A percentile compares a stretch with the other conserved stretches of the same genome.
Evolutionary conservation across 495 filamentous ascomycete genomes (phyloP).

Genomic region (Penicillium salamii): DNA sequence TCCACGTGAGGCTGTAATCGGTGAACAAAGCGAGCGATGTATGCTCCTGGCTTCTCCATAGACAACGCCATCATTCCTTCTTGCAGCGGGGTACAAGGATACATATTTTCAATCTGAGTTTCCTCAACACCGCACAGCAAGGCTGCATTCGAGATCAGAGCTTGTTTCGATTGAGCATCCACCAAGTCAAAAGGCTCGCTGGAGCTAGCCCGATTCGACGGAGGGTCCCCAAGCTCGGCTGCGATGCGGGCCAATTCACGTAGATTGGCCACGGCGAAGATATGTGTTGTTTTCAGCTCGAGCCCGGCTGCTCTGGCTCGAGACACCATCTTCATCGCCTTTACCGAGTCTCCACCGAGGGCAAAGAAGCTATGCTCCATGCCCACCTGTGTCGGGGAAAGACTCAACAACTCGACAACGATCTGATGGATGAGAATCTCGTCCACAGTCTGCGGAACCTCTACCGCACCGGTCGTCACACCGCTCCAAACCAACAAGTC

Average conservation of each 20-base stretch:
- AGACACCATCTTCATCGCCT: background rate
- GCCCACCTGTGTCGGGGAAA: slow-evolving; percentile 5
- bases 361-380: background rate
- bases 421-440: slow-evolving; percentile 13
- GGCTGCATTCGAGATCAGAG: background rate
- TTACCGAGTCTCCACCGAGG: background rate
- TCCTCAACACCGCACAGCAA: background rate
- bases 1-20: slow-evolving; percentile 24
- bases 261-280: too few relatives aligned
- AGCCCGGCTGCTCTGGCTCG: background rate
- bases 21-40: slow-evolving; percentile 3
- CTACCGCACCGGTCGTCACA: background rate
- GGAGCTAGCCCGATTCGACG: background rate
- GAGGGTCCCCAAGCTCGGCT: background rate
- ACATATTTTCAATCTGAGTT: slow-evolving; percentile 34
- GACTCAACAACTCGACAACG: slow-evolving; percentile 18
- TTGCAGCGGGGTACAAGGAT: slow-evolving; percentile 56
- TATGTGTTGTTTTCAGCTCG: too few relatives aligned
- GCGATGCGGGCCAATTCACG: background rate
- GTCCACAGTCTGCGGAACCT: slow-evolving; percentile 12
- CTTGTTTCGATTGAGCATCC: background rate
- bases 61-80: slow-evolving; percentile 26
- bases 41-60: background rate
- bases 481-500: background rate
- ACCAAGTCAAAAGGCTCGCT: background rate